phyloP scores from a whole-genome alignment of 2,329 filamentous ascomycete species.

The Xylariaceae sp. region DNA sequence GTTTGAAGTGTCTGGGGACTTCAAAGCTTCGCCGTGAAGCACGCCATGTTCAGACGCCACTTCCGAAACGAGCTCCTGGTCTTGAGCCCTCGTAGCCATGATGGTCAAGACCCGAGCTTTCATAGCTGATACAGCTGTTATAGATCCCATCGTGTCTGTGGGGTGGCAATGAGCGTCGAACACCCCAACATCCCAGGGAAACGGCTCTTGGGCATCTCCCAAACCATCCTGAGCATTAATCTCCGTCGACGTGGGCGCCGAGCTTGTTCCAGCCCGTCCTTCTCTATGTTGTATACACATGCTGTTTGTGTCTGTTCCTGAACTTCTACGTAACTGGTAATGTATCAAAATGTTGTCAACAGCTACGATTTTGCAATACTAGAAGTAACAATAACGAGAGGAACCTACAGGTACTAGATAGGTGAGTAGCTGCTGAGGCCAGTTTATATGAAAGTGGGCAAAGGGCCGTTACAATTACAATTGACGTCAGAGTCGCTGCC shows the following conservation, averaged over 20 bases:
- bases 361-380: too few species aligned
- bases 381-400: too few species aligned
- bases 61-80: constrained; percentile 65
- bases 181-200: constrained; percentile 66
- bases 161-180: constrained; percentile 82
- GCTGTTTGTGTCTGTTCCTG: too few species aligned
- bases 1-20: constrained; percentile 9
- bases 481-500: too few species aligned
- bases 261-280: constrained; percentile 9
- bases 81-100: constrained; percentile 72
- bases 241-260: constrained; percentile 5
- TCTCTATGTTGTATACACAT: constrained; percentile 27
- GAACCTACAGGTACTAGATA: too few species aligned
- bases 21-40: constrained; percentile 22
- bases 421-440: too few species aligned
- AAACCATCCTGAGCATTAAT: too few species aligned
- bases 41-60: constrained; percentile 53
- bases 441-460: too few species aligned
- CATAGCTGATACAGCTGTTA: constrained; percentile 58
- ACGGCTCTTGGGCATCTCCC: constrained; percentile 30
- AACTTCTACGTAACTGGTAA: too few species aligned
- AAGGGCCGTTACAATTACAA: too few species aligned
- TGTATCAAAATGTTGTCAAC: too few species aligned
- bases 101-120: constrained; percentile 60
- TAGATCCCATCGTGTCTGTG: constrained; percentile 66